Conservation (phyloP, 2,329 filamentous ascomycete genomes). For the Pseudodiploospora longispora region DNA sequence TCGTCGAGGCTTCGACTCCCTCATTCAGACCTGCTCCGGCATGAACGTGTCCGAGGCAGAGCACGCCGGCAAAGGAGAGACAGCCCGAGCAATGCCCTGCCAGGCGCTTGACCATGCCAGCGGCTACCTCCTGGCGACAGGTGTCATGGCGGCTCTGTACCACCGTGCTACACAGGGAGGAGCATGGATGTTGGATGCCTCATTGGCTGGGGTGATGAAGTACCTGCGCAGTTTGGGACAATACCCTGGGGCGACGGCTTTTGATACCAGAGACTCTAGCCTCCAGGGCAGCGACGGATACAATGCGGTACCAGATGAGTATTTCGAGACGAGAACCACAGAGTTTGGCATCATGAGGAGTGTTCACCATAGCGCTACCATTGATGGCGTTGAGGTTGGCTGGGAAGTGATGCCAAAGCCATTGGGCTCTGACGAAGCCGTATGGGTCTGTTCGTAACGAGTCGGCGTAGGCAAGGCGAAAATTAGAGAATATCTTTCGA, state of each 20-base stretch:
- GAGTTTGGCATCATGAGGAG: constrained; percentile 38
- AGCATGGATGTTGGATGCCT: constrained; percentile 45
- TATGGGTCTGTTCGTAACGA: constrained; percentile 20
- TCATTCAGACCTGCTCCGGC: constrained; percentile 43
- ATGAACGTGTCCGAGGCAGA: constrained; percentile 48
- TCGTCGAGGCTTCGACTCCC: constrained; percentile 45
- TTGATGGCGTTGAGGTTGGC: constrained; percentile 37
- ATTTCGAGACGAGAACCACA: constrained; percentile 35
- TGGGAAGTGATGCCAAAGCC: constrained; percentile 45
- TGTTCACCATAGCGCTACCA: constrained; percentile 37
- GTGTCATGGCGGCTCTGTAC: constrained; percentile 43
- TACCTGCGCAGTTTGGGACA: constrained; percentile 49
- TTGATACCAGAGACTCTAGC: constrained; percentile 27
- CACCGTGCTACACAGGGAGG: constrained; percentile 30
- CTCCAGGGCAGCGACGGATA: constrained; percentile 17
- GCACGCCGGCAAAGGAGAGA: constrained; percentile 29
- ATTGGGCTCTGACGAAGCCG: constrained; percentile 36
- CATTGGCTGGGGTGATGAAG: constrained; percentile 46
- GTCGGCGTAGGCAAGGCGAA: background rate
- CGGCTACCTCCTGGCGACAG: constrained; percentile 47
- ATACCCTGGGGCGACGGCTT: constrained; percentile 34
- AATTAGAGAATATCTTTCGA: too few species aligned
- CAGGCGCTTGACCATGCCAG: constrained; percentile 49
- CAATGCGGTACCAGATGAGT: constrained; percentile 22
- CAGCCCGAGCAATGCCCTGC: constrained; percentile 37